phyloP scores from a whole-genome alignment of 805 yeast genomes.

The Pichia ethanolica region DNA sequence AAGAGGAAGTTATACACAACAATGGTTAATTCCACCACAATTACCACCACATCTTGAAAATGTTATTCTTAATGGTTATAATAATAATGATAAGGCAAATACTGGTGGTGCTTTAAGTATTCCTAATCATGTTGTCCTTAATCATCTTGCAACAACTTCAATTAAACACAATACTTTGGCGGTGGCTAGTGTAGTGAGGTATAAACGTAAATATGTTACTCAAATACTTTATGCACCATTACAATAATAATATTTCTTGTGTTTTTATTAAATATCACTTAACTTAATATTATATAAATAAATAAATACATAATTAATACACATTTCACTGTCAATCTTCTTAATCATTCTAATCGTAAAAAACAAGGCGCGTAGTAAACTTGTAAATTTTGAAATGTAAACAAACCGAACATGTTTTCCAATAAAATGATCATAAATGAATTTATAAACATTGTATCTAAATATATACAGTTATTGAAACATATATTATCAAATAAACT shows the following conservation, averaged over 20 bases:
- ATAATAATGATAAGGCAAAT: constrained; percentile 59
- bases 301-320: no score
- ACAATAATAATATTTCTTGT: constrained; percentile 28
- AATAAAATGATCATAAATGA: no score
- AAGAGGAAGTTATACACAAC: constrained; percentile 20
- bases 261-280: no score
- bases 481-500: no score
- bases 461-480: no score
- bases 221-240: constrained; percentile 89
- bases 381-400: not conserved
- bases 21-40: constrained; percentile 82
- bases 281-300: no score
- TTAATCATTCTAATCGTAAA: no score
- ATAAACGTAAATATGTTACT: constrained; percentile 82
- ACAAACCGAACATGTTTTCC: not conserved
- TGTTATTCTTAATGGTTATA: constrained; percentile 77
- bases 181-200: constrained; percentile 85
- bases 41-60: constrained; percentile 94
- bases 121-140: constrained; percentile 90
- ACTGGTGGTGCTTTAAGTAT: constrained; percentile 85
- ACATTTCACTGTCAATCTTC: no score
- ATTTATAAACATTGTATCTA: no score
- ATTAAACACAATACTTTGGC: constrained; percentile 91
- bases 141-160: constrained; percentile 92
- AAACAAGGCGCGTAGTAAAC: not conserved